Evolutionary conservation across 345 rosid species (phyloP), one percentile per base, ranked within the genome.

Genomic region (Iberis pinnata): DNA sequence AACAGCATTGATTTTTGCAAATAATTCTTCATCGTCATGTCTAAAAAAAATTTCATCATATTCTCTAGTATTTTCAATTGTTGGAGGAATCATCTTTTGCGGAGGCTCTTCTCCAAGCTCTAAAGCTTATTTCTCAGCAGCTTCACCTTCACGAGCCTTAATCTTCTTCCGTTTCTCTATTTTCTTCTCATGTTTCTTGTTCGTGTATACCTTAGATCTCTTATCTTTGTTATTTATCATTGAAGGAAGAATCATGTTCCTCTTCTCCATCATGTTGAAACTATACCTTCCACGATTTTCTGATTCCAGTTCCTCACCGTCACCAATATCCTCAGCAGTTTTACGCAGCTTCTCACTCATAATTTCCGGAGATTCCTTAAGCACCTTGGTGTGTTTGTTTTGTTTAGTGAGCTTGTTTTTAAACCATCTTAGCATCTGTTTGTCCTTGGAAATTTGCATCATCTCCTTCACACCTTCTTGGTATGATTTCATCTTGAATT

Each of bases 71-170:
- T 92, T 92, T 78, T 92, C 98, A 43, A 92, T 85, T 17, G 95
- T 92, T 6, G 75, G 81, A 32, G 98, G 97, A 35, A 73, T 62
- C 56, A 24, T 71, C 70, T 77, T 92, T 24, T 77, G 70, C 9
- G 83, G 78, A 50, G 90, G 95, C 97, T 92, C 97, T 52, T 88
- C 90, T 9, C 98, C 98, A 43, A 92, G 95, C 71, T 85, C 94
- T 12, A 88, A 60, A 43, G 98, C 90, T 18, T 60, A 79, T 58
- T 88, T 85, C 64, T 72, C 90, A 13, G 81, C 78, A 9, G 93
- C n/a, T n/a, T n/a, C n/a, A n/a, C n/a, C 95, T 6, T 79, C 92
- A 2, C 95, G 92, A 15, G 80, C 81, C 44, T 77, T 87, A 43
- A 75, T 60, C 73, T 83, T 82, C 82, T 88, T 92, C 45, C 81